Conservation (phyloP, 177 flowering plant genomes). For the Telopea speciosissima region DNA sequence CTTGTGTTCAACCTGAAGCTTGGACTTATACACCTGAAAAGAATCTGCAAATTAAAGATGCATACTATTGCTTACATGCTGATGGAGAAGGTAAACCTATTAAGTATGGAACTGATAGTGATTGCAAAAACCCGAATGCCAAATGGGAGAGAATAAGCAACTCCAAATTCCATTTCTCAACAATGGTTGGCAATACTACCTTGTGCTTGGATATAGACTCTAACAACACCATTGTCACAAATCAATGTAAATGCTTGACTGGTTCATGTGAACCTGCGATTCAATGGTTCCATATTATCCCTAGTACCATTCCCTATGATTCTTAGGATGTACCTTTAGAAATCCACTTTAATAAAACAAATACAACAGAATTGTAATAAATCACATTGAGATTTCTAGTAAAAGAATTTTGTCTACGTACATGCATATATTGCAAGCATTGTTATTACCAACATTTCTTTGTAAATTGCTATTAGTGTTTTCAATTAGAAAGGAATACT, state of each 20-base stretch:
- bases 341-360: no score
- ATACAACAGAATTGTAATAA: no score
- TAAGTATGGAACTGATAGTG: conserved; percentile 40
- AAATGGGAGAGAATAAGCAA: conserved; percentile 65
- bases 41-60: conserved; percentile 33
- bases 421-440: no score
- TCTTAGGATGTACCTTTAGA: no score
- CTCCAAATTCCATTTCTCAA: conserved; percentile 68
- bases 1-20: conserved; percentile 51
- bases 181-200: conserved; percentile 25
- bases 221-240: conserved; percentile 39
- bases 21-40: conserved; percentile 59
- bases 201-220: conserved; percentile 68
- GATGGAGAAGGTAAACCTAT: conserved; percentile 40
- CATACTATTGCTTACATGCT: conserved; percentile 60
- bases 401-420: no score
- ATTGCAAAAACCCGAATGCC: conserved; percentile 16
- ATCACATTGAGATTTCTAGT: no score
- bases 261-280: conserved; percentile 59
- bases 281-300: conserved; percentile 81
- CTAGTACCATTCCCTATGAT: conserved; percentile 24
- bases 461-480: no score
- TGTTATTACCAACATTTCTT: no score
- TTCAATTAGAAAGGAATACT: no score
- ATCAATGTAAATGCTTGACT: conserved; percentile 53